phyloP scores from a whole-genome alignment of 2,329 filamentous ascomycete genomes.

The Shiraia sp. region DNA sequence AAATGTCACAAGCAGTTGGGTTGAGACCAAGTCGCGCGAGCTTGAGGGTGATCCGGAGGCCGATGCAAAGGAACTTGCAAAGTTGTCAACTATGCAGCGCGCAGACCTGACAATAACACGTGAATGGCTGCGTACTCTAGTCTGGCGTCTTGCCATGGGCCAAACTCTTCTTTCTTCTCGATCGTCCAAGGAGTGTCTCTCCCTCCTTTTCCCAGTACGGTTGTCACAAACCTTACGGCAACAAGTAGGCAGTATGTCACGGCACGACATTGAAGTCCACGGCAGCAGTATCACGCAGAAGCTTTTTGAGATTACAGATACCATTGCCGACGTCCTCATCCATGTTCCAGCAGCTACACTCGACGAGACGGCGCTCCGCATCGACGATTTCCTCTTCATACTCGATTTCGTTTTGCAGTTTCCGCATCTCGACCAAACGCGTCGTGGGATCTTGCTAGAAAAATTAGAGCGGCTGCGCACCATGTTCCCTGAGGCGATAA shows the following conservation, averaged over 20 bases:
- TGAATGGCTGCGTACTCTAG: constrained; percentile 54
- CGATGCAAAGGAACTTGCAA: constrained; percentile 45
- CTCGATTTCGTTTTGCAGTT: constrained; percentile 57
- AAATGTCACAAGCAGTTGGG: constrained; percentile 47
- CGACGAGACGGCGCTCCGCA: constrained; percentile 52
- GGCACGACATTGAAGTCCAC: constrained; percentile 57
- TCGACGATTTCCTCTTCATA: constrained; percentile 60
- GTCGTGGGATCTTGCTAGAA: constrained; percentile 50
- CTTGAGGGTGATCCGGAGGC: constrained; percentile 45
- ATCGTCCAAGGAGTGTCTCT: constrained; percentile 44
- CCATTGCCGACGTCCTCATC: constrained; percentile 61
- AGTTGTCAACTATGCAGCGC: constrained; percentile 50
- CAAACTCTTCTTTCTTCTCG: constrained; percentile 50
- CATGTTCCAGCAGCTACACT: constrained; percentile 54
- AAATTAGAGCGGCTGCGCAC: constrained; percentile 46
- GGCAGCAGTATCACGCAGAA: constrained; percentile 62
- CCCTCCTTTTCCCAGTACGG: constrained; percentile 51
- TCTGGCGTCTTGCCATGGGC: constrained; percentile 56
- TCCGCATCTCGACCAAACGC: constrained; percentile 52
- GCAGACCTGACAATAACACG: constrained; percentile 56
- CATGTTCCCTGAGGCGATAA: constrained; percentile 42
- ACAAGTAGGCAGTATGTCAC: constrained; percentile 48
- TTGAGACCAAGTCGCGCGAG: constrained; percentile 52
- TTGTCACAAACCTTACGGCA: constrained; percentile 50
- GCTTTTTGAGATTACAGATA: constrained; percentile 64